phyloP scores from a whole-genome alignment of 1,284 basidiomycete genomes.

The Tetrapyrgos nigripes region DNA sequence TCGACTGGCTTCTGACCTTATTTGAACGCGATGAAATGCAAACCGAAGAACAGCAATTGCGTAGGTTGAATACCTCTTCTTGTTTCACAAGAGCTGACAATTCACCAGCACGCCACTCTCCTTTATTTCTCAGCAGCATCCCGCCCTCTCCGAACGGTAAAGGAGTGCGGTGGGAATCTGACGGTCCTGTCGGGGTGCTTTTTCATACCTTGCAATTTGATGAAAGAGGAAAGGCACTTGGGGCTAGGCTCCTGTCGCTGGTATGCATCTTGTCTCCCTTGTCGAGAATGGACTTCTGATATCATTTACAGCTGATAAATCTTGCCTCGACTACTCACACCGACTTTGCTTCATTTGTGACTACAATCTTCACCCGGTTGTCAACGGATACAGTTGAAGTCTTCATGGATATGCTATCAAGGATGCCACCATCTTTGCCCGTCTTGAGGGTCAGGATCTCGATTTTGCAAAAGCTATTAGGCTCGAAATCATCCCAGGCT shows the following conservation, averaged over 20 bases:
- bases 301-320: conserved; percentile 55
- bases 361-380: conserved; percentile 52
- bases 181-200: conserved; percentile 60
- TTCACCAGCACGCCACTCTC: conserved; percentile 57
- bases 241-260: conserved; percentile 56
- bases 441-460: conserved; percentile 54
- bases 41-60: conserved; percentile 36
- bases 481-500: conserved; percentile 25
- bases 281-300: conserved; percentile 5
- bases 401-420: conserved; percentile 46
- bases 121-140: conserved; percentile 70
- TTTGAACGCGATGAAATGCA: conserved; percentile 67
- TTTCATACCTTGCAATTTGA: conserved; percentile 58
- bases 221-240: conserved; percentile 46
- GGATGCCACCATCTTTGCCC: conserved; percentile 45
- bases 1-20: conserved; percentile 67
- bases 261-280: conserved; percentile 39
- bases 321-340: conserved; percentile 54
- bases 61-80: conserved; percentile 33
- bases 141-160: conserved; percentile 56
- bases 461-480: conserved; percentile 52
- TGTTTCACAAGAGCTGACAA: conserved; percentile 7
- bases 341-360: conserved; percentile 55
- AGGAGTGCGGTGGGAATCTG: conserved; percentile 62
- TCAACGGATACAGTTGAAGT: conserved; percentile 36